Base-by-base conservation (phyloP, 2,329 filamentous ascomycete genomes). In the Neurospora sp. region DNA sequence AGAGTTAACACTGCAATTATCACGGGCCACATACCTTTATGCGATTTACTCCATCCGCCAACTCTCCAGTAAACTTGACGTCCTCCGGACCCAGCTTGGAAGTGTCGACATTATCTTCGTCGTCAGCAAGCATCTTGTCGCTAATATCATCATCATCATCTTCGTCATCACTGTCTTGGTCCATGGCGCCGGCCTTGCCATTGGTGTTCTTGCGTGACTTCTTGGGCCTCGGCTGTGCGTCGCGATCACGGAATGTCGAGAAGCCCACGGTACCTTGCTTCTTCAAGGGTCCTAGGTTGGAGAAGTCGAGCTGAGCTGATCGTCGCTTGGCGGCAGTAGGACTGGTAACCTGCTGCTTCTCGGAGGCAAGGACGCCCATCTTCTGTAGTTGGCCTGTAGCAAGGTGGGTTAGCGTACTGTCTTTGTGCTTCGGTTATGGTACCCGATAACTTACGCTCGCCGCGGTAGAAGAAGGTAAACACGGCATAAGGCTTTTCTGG, bases 391-490 rank as follows among this genome's bases (percentile, higher is more conserved):
- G 96, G 68, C 93, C 93, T 97, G 74, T 6, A 12, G 19, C 1
- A 69, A 41, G 28, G 12, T 17, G 17, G 36, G 68, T 73, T 68
- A 80, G 76, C 23, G 66, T 8, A 69, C 15, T 62, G 23, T 62
- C 15, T n/a, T 0, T 62, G 28, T 1, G 28, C 52, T 62, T n/a
- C 28, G 6, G 38, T 12, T 43, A 6, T 67, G 10, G 46, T n/a
- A 19, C n/a, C 12, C 3, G 23, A 66, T 65, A 52, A 88, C 93
- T 84, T 84, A 96, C 95, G 91, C 79, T 97, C 92, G 79, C 96
- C 96, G 72, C 96, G 89, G 79, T 99, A 99, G 82, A 98, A 93
- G 80, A 99, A 99, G 37, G 96, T 98, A 80, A 99, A 99, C 8
- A 92, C 91, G 4, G 96, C 96, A 81, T 97, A 99, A 3, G 96